Percentiles rank a stretch among this genome's conserved stretches.
These are phyloP conservation scores for Solanum bulbocastanum DNA, from an alignment of 257 asterid genomes.

Conservation along the genomic window DNA sequence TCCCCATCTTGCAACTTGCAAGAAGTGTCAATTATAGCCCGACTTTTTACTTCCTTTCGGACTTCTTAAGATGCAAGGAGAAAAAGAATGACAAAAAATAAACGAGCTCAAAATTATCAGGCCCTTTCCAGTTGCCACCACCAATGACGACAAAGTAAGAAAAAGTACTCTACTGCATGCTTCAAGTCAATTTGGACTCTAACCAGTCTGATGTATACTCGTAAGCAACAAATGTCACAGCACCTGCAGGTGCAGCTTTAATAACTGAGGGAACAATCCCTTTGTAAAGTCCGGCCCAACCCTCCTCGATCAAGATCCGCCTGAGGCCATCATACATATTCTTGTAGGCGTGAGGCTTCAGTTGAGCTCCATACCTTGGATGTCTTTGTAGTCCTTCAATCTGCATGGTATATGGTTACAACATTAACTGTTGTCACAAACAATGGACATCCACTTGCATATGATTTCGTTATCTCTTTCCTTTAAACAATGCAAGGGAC, in stretches of 20 bases:
- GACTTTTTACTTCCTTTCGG: neutral
- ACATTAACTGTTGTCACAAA: neutral
- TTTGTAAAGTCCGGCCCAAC: slow-evolving; percentile 80
- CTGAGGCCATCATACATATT: slow-evolving; percentile 63
- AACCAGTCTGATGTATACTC: slow-evolving; percentile 76
- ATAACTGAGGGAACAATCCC: slow-evolving; percentile 84
- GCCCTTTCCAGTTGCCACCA: neutral
- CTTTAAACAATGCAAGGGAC: neutral
- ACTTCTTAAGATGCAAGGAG: neutral
- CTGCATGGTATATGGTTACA: slow-evolving; percentile 21
- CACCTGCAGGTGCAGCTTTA: slow-evolving; percentile 97
- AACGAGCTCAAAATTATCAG: neutral
- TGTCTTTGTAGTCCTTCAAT: slow-evolving; percentile 80
- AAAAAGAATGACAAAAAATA: slow-evolving; percentile 1
- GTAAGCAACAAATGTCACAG: slow-evolving; percentile 89
- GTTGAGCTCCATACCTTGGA: slow-evolving; percentile 81
- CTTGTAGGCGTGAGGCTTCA: slow-evolving; percentile 55
- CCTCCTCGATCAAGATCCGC: slow-evolving; percentile 45
- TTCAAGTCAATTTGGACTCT: slow-evolving; percentile 49
- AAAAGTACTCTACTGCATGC: neutral
- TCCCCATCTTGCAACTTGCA: neutral
- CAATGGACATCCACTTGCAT: neutral
- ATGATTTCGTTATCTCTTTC: neutral
- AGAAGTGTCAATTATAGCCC: neutral
- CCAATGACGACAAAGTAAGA: neutral